A percentile compares a stretch with the other conserved stretches of the same genome.
These are phyloP conservation scores for Beauveria medogensis DNA, from an alignment of 2,329 filamentous ascomycete species.

Conservation along the genomic window DNA sequence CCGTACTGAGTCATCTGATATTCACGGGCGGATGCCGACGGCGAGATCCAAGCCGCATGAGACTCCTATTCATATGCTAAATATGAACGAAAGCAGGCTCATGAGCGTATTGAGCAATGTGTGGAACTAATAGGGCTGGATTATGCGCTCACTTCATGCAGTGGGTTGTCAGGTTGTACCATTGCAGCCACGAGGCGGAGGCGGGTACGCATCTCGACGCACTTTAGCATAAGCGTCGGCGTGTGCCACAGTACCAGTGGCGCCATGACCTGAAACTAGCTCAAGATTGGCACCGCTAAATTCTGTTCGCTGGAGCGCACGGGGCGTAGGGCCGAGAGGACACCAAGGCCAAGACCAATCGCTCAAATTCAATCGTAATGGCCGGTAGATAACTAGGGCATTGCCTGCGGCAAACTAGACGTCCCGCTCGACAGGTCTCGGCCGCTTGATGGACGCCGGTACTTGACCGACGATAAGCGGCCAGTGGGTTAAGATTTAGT, in stretches of 20 bases:
- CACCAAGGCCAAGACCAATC: background rate
- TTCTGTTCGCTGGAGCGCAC: background rate
- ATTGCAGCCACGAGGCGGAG: background rate
- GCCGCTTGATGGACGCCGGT: background rate
- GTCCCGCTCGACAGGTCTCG: background rate
- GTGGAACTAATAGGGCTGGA: too few species aligned
- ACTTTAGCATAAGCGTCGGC: background rate
- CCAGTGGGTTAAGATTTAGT: background rate
- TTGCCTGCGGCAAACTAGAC: background rate
- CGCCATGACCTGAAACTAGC: constrained; percentile 10
- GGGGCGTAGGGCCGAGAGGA: constrained; percentile 4
- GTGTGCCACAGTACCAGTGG: background rate
- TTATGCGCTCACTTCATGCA: too few species aligned
- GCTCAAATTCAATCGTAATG: background rate
- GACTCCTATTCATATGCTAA: background rate
- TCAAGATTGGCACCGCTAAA: background rate
- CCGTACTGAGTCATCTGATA: background rate
- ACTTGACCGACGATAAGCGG: background rate
- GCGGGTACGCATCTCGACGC: background rate
- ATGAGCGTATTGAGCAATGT: too few species aligned
- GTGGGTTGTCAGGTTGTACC: background rate
- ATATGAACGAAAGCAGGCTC: background rate
- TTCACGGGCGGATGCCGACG: background rate
- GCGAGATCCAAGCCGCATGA: background rate
- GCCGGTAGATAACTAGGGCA: background rate